Base-by-base conservation (phyloP, 1,139 yeast genomes). In the Yamadazyma sp. region DNA sequence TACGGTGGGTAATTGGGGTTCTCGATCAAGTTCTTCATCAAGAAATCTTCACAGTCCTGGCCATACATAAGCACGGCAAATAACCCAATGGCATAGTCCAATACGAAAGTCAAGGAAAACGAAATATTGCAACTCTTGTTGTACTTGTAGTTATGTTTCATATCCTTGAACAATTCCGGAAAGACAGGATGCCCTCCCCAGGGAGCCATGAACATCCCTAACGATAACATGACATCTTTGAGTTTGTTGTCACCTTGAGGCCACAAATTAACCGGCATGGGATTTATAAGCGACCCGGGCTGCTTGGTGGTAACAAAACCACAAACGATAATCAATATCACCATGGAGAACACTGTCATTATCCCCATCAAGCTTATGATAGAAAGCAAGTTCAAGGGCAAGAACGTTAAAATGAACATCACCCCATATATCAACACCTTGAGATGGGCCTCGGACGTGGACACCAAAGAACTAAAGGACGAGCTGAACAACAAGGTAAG, bases 161-260 rank as follows among this genome's bases (percentile, higher is more conserved):
- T 86, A 58, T 87, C 95, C 34, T 83, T 72, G 58, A 81, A 83
- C 38, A 87, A 68, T 53, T 85, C 87, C 1, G 95, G 95, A 51
- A 85, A 85, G 16, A 87, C 87, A 1, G 94, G 89, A 59, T 87
- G 95, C 3, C 95, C 95, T 46, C 95, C 94, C 87, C 92, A 87
- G 12, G 92, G 91, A 7, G 94, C 86, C 83, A 87, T 83, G 49
- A 85, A 75, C 32, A 87, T 73, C 5, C 95, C 95, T 46, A 85
- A 71, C 4, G 88, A 74, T 27, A 85, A 64, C 20, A 87, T 69
- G 4, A 48, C 39, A 31, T 41, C 29, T 11, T 18, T 10, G 2
- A 82, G 69, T 31, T 72, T 64, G 24, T 61, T 60, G 32, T 72
- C 67, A 9, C 24, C 33, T 10, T 61, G 55, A 1, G 95, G 95